A percentile compares a stretch with the other conserved stretches of the same genome.
Conservation (phyloP, 2,329 filamentous ascomycete species). For the Tympanopsis confertula region DNA sequence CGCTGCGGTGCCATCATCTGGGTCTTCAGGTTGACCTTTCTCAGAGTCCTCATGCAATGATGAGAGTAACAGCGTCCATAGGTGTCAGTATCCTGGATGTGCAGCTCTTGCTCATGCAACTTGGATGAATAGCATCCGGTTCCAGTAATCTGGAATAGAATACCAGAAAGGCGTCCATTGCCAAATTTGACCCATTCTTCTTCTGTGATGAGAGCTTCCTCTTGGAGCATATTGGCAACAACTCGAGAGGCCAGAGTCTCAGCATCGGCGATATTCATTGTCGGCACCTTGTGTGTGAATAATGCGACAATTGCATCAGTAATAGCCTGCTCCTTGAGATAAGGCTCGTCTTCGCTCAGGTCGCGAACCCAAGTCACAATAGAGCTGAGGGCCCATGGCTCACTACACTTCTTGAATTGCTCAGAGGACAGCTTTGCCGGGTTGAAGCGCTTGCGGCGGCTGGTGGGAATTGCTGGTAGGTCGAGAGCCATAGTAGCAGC, state of each 20-base stretch:
- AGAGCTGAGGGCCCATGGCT: constrained; percentile 89
- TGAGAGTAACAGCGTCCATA: constrained; percentile 79
- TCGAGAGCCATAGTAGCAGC: constrained; percentile 58
- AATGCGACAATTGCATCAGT: constrained; percentile 78
- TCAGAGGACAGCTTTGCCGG: constrained; percentile 69
- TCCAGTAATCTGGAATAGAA: constrained; percentile 85
- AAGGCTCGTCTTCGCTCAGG: constrained; percentile 82
- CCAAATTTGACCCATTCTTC: constrained; percentile 98
- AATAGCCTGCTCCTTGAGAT: constrained; percentile 74
- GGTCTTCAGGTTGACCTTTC: constrained; percentile 80
- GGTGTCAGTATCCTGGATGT: constrained; percentile 30
- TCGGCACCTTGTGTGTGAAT: constrained; percentile 90
- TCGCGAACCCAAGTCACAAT: constrained; percentile 77
- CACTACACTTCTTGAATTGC: constrained; percentile 74
- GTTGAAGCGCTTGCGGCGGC: constrained; percentile 71
- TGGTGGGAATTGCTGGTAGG: constrained; percentile 70
- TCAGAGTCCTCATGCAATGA: constrained; percentile 85
- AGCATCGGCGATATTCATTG: constrained; percentile 95
- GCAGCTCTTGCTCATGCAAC: constrained; percentile 52
- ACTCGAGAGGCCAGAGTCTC: constrained; percentile 73
- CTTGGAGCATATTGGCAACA: constrained; percentile 67
- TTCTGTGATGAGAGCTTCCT: constrained; percentile 69
- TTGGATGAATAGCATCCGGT: constrained; percentile 82
- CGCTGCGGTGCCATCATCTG: constrained; percentile 59
- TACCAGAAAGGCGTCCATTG: constrained; percentile 68